Percentiles rank a stretch among this genome's conserved stretches.
These are phyloP conservation scores for Noccaea caerulescens DNA, from an alignment of 345 rosid species.

Conservation along the genomic window DNA sequence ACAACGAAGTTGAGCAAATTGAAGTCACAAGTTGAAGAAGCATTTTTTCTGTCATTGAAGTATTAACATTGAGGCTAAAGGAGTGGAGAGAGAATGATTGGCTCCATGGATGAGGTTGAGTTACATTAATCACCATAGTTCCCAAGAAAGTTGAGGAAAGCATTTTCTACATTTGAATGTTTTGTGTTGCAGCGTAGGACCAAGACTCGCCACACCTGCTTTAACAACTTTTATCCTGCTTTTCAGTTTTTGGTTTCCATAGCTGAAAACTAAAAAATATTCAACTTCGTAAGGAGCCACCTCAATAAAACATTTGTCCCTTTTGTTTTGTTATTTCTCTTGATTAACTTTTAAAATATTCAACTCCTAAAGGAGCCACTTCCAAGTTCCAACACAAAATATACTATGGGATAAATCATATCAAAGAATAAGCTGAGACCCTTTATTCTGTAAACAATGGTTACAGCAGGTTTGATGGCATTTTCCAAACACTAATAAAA, in stretches of 20 bases:
- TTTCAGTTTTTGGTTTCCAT: slow-evolving; percentile 32
- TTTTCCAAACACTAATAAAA: slow-evolving; percentile 16
- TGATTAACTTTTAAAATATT: not conserved
- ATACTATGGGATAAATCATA: not conserved
- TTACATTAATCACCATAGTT: slow-evolving; percentile 24
- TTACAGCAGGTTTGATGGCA: slow-evolving; percentile 26
- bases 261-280: slow-evolving; percentile 31
- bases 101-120: slow-evolving; percentile 37
- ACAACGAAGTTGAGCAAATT: slow-evolving; percentile 65
- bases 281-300: slow-evolving; percentile 18
- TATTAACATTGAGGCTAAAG: slow-evolving; percentile 45
- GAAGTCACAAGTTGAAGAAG: slow-evolving; percentile 64
- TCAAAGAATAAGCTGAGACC: slow-evolving; percentile 22
- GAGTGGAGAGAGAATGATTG: slow-evolving; percentile 23
- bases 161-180: slow-evolving; percentile 29
- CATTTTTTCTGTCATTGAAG: slow-evolving; percentile 24
- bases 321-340: not conserved
- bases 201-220: slow-evolving; percentile 22
- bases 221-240: slow-evolving; percentile 35
- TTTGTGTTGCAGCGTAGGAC: slow-evolving; percentile 32
- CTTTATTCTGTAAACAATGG: slow-evolving; percentile 19
- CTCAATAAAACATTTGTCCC: slow-evolving; percentile 19
- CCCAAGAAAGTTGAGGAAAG: slow-evolving; percentile 17
- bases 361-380: too few species aligned
- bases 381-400: too few species aligned